Evolutionary conservation across 2,329 filamentous ascomycete species (phyloP).

Genomic region (Davidsoniella neocaledoniae): DNA sequence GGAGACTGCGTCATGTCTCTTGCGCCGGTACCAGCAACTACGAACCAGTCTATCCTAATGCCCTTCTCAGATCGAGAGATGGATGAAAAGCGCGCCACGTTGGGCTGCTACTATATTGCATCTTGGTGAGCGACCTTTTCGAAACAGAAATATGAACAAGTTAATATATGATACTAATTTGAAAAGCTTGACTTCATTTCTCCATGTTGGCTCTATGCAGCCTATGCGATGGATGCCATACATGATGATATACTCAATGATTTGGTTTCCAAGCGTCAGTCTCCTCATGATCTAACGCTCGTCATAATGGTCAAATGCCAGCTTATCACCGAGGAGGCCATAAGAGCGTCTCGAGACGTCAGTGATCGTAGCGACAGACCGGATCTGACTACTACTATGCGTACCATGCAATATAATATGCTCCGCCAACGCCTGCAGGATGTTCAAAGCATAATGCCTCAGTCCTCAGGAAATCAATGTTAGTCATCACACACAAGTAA

Average conservation of each 20-base stretch:
- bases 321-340: conserved; percentile 8
- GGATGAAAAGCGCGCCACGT: conserved; percentile 12
- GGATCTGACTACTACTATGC: conserved; percentile 3
- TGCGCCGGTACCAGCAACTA: background rate
- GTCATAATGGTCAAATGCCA: conserved; percentile 10
- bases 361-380: conserved; percentile 3
- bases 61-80: conserved; percentile 11
- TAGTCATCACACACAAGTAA: background rate
- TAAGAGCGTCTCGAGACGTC: conserved; percentile 4
- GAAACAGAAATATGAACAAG: too few species aligned
- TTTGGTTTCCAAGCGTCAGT: conserved; percentile 19
- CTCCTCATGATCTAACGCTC: conserved; percentile 6
- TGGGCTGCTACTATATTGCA: conserved; percentile 15
- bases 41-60: background rate
- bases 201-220: conserved; percentile 21
- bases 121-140: conserved; percentile 15
- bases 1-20: conserved; percentile 1
- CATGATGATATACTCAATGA: conserved; percentile 34
- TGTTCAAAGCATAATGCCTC: conserved; percentile 1
- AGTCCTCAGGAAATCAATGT: conserved; percentile 2
- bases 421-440: conserved; percentile 7
- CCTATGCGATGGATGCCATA: conserved; percentile 35
- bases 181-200: background rate
- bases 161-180: too few species aligned
- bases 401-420: conserved; percentile 11